Percentiles rank a stretch among this genome's conserved stretches.
These are phyloP conservation scores for Trypanosoma congolense DNA, from an alignment of 208 protist species.

Conservation along the genomic window DNA sequence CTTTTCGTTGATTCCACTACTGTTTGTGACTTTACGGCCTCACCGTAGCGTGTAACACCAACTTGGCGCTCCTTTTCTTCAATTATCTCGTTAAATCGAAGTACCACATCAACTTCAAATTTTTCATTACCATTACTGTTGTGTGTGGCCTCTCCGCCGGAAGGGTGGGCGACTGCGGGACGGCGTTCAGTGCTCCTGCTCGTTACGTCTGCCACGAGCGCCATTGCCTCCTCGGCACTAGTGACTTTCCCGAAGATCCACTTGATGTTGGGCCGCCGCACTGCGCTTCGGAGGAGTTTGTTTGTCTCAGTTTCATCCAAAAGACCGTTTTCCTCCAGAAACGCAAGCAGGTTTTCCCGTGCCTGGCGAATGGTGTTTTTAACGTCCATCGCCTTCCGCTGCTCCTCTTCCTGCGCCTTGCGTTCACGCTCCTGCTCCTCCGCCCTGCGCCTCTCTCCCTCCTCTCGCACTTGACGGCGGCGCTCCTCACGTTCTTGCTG, in stretches of 20 bases:
- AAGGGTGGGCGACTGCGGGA: slow-evolving; percentile 8
- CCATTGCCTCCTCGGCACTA: slow-evolving; percentile 27
- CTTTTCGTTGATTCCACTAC: slow-evolving; percentile 6
- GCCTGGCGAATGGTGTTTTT: slow-evolving; percentile 59
- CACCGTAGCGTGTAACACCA: slow-evolving; percentile 78
- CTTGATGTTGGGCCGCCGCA: slow-evolving; percentile 58
- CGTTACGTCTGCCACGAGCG: slow-evolving; percentile 30
- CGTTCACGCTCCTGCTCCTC: slow-evolving; percentile 35
- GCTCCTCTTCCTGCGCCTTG: slow-evolving; percentile 25
- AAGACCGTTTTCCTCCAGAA: slow-evolving; percentile 40
- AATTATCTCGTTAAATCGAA: slow-evolving; percentile 66
- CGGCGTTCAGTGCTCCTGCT: slow-evolving; percentile 21
- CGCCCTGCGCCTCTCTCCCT: slow-evolving; percentile 50
- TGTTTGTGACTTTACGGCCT: slow-evolving; percentile 53
- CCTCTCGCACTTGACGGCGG: slow-evolving; percentile 56
- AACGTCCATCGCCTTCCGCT: slow-evolving; percentile 20
- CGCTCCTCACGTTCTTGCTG: slow-evolving; percentile 62
- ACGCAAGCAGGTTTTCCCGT: slow-evolving; percentile 33
- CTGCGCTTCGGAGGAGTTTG: slow-evolving; percentile 58
- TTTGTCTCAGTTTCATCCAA: slow-evolving; percentile 66
- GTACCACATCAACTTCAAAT: slow-evolving; percentile 47
- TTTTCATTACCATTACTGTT: slow-evolving; percentile 7
- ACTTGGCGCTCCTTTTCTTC: slow-evolving; percentile 52
- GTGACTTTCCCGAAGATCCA: slow-evolving; percentile 75
- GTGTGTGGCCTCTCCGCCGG: background rate